Evolutionary conservation across 1,284 basidiomycete genomes (phyloP).

Genomic region (Ganoderma sp.): DNA sequence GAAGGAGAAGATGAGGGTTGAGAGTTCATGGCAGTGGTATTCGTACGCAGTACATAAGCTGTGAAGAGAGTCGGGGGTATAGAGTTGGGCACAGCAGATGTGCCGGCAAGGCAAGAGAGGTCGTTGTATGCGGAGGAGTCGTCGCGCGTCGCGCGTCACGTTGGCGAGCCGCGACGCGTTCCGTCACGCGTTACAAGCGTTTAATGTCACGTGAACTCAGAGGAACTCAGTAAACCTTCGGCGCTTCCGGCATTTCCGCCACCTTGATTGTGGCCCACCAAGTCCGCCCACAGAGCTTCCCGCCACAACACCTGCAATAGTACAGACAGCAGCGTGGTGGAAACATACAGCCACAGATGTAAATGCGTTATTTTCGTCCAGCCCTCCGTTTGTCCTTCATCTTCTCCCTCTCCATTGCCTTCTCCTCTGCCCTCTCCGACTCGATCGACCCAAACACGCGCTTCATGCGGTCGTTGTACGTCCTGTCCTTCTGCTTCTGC

Average conservation of each 20-base stretch:
- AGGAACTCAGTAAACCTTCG: too few species aligned
- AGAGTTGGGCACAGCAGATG: background rate
- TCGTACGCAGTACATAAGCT: background rate
- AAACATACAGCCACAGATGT: background rate
- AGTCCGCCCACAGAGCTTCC: background rate
- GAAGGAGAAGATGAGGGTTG: conserved; percentile 21
- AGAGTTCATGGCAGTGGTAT: conserved; percentile 25
- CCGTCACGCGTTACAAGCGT: background rate
- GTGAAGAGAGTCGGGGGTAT: background rate
- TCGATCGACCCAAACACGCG: conserved; percentile 84
- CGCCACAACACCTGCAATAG: background rate
- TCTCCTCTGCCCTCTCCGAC: conserved; percentile 94
- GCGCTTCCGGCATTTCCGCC: too few species aligned
- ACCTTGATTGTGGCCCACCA: too few species aligned
- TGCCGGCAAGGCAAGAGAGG: background rate
- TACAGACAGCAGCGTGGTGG: background rate
- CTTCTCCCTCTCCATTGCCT: conserved; percentile 88
- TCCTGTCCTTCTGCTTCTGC: conserved; percentile 82
- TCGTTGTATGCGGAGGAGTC: background rate
- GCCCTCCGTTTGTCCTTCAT: conserved; percentile 76
- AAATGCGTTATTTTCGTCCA: conserved; percentile 60
- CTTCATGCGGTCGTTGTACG: conserved; percentile 83
- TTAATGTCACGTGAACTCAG: background rate
- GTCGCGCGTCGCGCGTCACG: background rate
- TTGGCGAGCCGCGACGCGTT: background rate